Evolutionary conservation across 2,329 filamentous ascomycete species (phyloP).

Genomic region (Macrophomina pseudophaseolina): DNA sequence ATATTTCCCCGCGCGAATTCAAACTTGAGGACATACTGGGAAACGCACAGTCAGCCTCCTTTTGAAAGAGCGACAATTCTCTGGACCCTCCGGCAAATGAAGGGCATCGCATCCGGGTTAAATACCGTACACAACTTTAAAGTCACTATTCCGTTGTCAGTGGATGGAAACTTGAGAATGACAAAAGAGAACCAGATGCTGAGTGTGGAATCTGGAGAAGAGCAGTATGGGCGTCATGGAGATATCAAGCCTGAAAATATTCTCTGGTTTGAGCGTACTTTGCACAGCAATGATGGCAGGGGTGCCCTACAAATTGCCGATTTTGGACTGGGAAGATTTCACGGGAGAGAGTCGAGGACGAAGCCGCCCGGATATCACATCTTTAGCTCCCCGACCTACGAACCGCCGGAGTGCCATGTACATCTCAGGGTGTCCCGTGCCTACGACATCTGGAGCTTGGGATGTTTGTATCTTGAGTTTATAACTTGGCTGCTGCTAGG

Average conservation of each 20-base stretch:
- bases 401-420: slow-evolving; percentile 47
- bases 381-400: slow-evolving; percentile 40
- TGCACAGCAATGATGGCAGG: neutral
- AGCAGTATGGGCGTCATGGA: slow-evolving; percentile 41
- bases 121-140: neutral
- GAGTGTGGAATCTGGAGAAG: slow-evolving; percentile 6
- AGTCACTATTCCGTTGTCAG: neutral
- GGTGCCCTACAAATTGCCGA: slow-evolving; percentile 41
- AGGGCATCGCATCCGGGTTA: neutral
- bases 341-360: slow-evolving; percentile 40
- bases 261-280: slow-evolving; percentile 34
- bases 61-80: neutral
- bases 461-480: slow-evolving; percentile 38
- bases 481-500: slow-evolving; percentile 35
- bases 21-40: slow-evolving; percentile 9
- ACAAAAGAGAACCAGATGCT: neutral
- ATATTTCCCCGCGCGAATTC: neutral
- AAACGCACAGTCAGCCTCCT: neutral
- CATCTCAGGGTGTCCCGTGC: slow-evolving; percentile 37
- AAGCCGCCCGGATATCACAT: slow-evolving; percentile 30
- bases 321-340: slow-evolving; percentile 43
- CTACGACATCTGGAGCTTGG: slow-evolving; percentile 44
- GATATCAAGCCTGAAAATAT: slow-evolving; percentile 48
- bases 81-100: slow-evolving; percentile 9
- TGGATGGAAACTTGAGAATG: neutral